A percentile compares a stretch with the other conserved stretches of the same genome.
Evolutionary conservation across 2,329 filamentous ascomycete species (phyloP).

Genomic region (Colletotrichum costaricense): DNA sequence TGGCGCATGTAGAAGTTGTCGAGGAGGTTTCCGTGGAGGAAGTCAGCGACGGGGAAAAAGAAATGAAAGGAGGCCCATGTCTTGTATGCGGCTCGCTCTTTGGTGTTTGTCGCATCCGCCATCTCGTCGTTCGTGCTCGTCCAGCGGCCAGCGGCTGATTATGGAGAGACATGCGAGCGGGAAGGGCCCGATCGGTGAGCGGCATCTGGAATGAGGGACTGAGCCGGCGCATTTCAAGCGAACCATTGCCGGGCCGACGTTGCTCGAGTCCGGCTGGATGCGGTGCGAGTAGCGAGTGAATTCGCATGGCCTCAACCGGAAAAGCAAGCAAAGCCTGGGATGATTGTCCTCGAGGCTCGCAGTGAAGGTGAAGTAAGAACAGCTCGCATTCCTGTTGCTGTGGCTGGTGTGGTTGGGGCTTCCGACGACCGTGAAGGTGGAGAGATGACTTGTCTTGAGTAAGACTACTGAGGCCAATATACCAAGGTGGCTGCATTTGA

Average conservation of each 20-base stretch:
- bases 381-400: not conserved
- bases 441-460: not conserved
- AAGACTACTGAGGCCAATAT: not conserved
- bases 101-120: constrained; percentile 2
- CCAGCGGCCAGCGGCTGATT: not conserved
- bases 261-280: constrained; percentile 12
- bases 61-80: constrained; percentile 20
- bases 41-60: constrained; percentile 12
- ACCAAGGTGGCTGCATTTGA: not conserved
- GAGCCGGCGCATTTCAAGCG: not conserved
- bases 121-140: not conserved
- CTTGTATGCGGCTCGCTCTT: constrained; percentile 1
- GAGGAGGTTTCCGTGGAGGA: constrained; percentile 23
- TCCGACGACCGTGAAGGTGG: too few species aligned
- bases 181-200: constrained; percentile 28
- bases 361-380: not conserved
- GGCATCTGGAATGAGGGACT: constrained; percentile 26
- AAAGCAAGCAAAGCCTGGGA: constrained; percentile 10
- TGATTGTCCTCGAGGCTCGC: not conserved
- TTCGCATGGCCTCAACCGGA: not conserved
- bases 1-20: constrained; percentile 1
- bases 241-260: not conserved
- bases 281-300: constrained; percentile 4
- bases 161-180: constrained; percentile 21
- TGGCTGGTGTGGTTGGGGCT: not conserved